Conservation (phyloP, 305 asterid species). For the Ruellia speciosa region DNA sequence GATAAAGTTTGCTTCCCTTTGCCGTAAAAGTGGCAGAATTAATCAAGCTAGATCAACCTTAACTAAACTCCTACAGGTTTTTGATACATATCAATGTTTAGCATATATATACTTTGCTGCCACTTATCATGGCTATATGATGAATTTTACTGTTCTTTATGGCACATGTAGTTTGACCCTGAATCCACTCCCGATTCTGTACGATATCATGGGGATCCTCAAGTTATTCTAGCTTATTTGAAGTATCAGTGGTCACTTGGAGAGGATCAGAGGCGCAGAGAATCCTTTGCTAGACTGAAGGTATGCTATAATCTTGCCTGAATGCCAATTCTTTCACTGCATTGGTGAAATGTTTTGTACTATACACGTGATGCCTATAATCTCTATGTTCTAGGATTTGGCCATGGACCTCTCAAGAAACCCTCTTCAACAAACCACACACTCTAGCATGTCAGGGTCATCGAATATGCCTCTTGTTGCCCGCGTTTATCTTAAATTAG, state of each 20-base stretch:
- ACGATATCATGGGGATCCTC: constrained; percentile 88
- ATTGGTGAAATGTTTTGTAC: constrained; percentile 12
- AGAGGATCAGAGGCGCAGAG: constrained; percentile 85
- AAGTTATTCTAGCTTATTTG: constrained; percentile 89
- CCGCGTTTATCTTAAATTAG: constrained; percentile 75
- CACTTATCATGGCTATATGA: neutral
- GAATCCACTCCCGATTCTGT: constrained; percentile 75
- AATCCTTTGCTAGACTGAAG: constrained; percentile 80
- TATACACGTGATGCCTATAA: constrained; percentile 8
- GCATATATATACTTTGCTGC: constrained; percentile 15
- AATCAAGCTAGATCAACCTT: constrained; percentile 95
- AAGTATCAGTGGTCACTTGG: constrained; percentile 98
- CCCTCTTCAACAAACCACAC: constrained; percentile 56
- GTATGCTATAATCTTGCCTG: constrained; percentile 31
- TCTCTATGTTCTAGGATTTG: constrained; percentile 55
- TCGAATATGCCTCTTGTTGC: constrained; percentile 75
- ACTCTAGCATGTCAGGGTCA: constrained; percentile 46
- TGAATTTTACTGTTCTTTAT: constrained; percentile 19
- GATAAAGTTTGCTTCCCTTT: constrained; percentile 94
- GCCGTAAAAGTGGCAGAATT: constrained; percentile 95
- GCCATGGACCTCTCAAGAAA: constrained; percentile 74
- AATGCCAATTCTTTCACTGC: constrained; percentile 12
- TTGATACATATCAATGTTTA: constrained; percentile 19
- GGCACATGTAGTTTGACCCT: constrained; percentile 72
- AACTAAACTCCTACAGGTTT: constrained; percentile 86